Base-by-base conservation (phyloP, 2,329 filamentous ascomycete genomes). In the Teratosphaeria viscida region DNA sequence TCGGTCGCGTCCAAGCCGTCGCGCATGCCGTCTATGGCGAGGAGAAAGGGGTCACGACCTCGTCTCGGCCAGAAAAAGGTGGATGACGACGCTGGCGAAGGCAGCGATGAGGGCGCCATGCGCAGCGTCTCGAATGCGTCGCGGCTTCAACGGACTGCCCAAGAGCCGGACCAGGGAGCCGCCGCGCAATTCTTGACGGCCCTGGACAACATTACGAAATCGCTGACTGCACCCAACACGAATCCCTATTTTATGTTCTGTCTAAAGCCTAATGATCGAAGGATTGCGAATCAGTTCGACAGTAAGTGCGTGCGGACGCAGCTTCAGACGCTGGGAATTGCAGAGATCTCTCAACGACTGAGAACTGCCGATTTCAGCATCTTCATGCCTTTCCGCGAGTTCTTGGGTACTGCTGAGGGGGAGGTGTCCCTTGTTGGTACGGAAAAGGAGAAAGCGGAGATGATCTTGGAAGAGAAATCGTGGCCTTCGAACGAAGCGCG, bases 231-330 rank as follows among this genome's bases (percentile, higher is more conserved):
- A 2, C 83, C 87, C 3, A 89, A 91, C 69, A 89, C 91, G 11
- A 99, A 99, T 69, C 84, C 88, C 0, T 99, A 99, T 75, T 97
- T 96, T 67, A 84, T 99, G 53, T 96, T 99, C 75, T 99, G 94
- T 70, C 77, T 99, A 64, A 99, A 99, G 76, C 92, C 94, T 26
- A 99, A 99, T 67, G 94, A 99, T 72, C 84, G 94, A 57, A 86
- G 94, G 56, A 99, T 99, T 65, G 92, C 94, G 62, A 99, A 99
- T 67, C 94, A 99, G 70, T 99, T 97, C 68, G 94, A 99, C 74
- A 96, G 91, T 82, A 97, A 97, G 75, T 99, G 94, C 72, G 94
- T 99, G 26, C 86, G 94, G 3, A 89, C 89, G 11, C 94, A 99
- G 72, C 83, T 99, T 1, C 92, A 97, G 71, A 95, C 91, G 0